Conservation (phyloP, 2,329 filamentous ascomycete species). For the Mycosphaerella arachidis region DNA sequence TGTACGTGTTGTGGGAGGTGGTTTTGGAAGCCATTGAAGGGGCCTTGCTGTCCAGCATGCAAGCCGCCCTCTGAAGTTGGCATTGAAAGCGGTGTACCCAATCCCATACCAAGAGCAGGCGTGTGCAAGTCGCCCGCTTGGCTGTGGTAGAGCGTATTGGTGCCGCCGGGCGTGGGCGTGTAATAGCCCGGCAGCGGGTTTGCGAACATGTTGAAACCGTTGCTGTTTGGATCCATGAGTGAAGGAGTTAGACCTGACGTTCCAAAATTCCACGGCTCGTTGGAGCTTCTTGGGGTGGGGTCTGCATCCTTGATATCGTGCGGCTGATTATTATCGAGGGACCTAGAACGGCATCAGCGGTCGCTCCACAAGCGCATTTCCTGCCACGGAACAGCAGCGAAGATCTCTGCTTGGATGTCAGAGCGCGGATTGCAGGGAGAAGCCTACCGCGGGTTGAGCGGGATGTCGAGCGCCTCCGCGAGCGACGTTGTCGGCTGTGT, state of each 20-base stretch:
- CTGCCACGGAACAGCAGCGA: constrained; percentile 18
- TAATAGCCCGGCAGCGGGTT: constrained; percentile 81
- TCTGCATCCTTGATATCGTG: constrained; percentile 66
- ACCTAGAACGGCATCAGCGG: constrained; percentile 15
- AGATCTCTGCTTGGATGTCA: constrained; percentile 14
- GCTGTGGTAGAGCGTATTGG: constrained; percentile 73
- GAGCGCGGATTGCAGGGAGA: constrained; percentile 15
- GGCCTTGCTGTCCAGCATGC: constrained; percentile 54
- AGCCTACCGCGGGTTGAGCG: constrained; percentile 42
- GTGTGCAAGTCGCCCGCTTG: constrained; percentile 80
- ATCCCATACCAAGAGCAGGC: constrained; percentile 59
- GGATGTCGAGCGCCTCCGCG: constrained; percentile 45
- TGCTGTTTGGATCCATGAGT: constrained; percentile 78
- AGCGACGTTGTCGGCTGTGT: constrained; percentile 38
- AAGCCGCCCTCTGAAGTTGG: constrained; percentile 65
- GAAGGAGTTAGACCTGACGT: constrained; percentile 68
- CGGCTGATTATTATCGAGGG: constrained; percentile 21
- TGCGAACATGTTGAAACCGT: constrained; percentile 72
- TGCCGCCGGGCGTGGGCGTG: constrained; percentile 77
- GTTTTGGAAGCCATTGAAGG: constrained; percentile 63
- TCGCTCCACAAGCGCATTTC: constrained; percentile 4
- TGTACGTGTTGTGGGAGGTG: constrained; percentile 57
- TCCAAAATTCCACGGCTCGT: constrained; percentile 67
- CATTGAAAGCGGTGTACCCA: constrained; percentile 78
- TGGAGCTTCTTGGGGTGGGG: constrained; percentile 72